phyloP scores from a whole-genome alignment of 768 basidiomycete genomes.

The Daedaleopsis sinensis region DNA sequence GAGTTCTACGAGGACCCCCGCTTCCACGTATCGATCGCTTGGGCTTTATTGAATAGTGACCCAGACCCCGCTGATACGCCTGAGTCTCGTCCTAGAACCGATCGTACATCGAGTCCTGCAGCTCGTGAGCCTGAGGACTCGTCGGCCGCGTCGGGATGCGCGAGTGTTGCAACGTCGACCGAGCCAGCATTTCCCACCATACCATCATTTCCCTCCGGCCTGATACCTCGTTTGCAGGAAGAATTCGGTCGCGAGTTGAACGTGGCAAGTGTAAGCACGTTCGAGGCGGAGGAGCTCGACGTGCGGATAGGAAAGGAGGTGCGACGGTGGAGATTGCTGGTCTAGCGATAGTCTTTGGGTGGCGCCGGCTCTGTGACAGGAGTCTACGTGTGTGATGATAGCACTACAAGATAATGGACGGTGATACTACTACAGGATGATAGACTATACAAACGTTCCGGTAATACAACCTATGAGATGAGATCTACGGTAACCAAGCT shows the following conservation, averaged over 20 bases:
- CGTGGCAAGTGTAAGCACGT: slow-evolving; percentile 44
- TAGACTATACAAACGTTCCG: too few relatives aligned
- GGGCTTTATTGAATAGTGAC: slow-evolving; percentile 65
- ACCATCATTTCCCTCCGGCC: slow-evolving; percentile 48
- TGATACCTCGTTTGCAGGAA: slow-evolving; percentile 54
- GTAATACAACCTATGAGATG: background rate
- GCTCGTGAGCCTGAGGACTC: too few relatives aligned
- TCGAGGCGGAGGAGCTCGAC: slow-evolving; percentile 56
- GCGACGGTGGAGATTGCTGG: slow-evolving; percentile 44
- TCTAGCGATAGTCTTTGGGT: background rate
- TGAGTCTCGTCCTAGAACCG: background rate
- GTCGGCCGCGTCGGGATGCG: too few relatives aligned
- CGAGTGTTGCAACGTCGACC: background rate
- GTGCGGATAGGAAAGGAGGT: slow-evolving; percentile 75
- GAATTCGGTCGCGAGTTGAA: slow-evolving; percentile 47
- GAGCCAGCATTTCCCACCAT: slow-evolving; percentile 48
- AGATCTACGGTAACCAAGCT: background rate
- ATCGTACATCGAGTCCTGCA: too few relatives aligned
- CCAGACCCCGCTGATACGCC: background rate
- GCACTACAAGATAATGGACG: too few relatives aligned
- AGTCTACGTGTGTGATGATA: too few relatives aligned
- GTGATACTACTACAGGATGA: too few relatives aligned
- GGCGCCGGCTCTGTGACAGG: too few relatives aligned
- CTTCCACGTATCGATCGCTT: slow-evolving; percentile 90
- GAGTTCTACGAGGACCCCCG: slow-evolving; percentile 79